Conservation (phyloP, 495 filamentous ascomycete genomes). For the Talaromyces wortmannii region DNA sequence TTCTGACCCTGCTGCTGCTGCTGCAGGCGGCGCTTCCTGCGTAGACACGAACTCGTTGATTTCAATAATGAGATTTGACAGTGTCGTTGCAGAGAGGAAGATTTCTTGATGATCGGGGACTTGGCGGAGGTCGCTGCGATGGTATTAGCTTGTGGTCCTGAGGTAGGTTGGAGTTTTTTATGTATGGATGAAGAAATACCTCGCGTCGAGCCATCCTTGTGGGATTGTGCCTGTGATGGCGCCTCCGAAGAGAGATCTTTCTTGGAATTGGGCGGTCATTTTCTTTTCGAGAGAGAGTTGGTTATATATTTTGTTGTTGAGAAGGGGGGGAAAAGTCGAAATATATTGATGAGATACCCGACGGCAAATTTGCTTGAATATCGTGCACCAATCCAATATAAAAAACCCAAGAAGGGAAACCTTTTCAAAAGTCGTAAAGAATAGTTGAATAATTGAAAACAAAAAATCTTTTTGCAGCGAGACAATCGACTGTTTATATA, state of each 20-base stretch:
- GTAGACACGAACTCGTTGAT: conserved; percentile 54
- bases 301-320: background rate
- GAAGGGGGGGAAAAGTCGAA: background rate
- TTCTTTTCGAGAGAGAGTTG: background rate
- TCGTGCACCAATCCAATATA: too few relatives aligned
- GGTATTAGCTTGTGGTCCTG: background rate
- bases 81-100: conserved; percentile 72
- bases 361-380: too few relatives aligned
- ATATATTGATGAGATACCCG: background rate
- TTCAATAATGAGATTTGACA: conserved; percentile 80
- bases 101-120: conserved; percentile 95
- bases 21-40: conserved; percentile 11
- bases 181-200: conserved; percentile 35
- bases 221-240: conserved; percentile 71
- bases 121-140: conserved; percentile 66
- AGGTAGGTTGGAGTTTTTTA: background rate
- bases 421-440: too few relatives aligned
- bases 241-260: conserved; percentile 69
- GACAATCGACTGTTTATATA: too few relatives aligned
- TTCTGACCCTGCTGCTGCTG: conserved; percentile 14
- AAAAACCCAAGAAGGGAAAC: too few relatives aligned
- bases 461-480: too few relatives aligned
- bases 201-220: conserved; percentile 69
- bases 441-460: too few relatives aligned
- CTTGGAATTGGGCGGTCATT: conserved; percentile 29